Evolutionary conservation across 2,329 filamentous ascomycete species (phyloP), one percentile per base, ranked within the genome.

Genomic region (Venturia asperata): DNA sequence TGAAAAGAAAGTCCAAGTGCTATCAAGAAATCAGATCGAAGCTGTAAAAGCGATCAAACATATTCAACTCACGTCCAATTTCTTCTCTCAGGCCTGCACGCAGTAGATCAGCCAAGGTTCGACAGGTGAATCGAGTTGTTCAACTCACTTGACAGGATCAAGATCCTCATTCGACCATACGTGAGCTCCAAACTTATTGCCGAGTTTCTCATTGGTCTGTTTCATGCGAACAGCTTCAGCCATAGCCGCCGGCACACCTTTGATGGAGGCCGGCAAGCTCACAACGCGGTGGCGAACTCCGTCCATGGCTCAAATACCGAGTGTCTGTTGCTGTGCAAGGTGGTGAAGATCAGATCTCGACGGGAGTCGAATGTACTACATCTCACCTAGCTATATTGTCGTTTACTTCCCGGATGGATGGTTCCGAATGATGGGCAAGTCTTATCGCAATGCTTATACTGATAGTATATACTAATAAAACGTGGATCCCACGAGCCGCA

Each of bases 101-200:
- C 24, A 30, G n/a, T n/a, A 10, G 27, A 55, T 3, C 30, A 17
- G 30, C 21, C 27, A 13, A 55, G 10, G 5, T 17, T 24, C n/a
- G 49, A 55, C 15, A 34, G 43, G 4, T 10, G 49, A 6, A 5
- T 55, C n/a, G 49, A 55, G 49, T 10, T 6, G n/a, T 17, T 30
- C 10, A n/a, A 55, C 49, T 55, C n/a, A 55, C 49, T 11, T 30
- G 21, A 55, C 49, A 27, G 21, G 49, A 55, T 55, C 49, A 13
- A 55, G 49, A 30, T 55, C 49, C 21, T 55, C 49, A 34, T 55
- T 55, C 49, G 21, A 55, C 49, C 49, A 55, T 34, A 55, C 49
- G 30, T 55, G 21, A 55, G 21, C 13, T 10, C 49, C 49, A 55
- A 55, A 55, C 13, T 55, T 55, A 30, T 55, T 55, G 10, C 30